These are phyloP conservation scores for Hippophae rhamnoides DNA, from an alignment of 306 rosid genomes.

Conservation along the genomic window DNA sequence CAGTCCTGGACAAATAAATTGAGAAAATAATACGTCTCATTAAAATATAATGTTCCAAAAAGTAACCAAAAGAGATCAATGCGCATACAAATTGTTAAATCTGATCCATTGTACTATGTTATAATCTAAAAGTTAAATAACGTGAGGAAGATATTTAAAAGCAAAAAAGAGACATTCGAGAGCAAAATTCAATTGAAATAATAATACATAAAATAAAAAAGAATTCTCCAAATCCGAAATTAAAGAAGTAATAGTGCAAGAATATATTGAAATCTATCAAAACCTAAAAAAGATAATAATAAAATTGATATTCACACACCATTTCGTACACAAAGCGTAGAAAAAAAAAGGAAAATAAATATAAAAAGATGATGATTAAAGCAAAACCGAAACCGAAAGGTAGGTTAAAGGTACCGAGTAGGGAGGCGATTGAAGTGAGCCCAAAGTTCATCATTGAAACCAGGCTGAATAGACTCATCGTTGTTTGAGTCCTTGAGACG, in stretches of 20 bases:
- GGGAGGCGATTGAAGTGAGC: slow-evolving; percentile 96
- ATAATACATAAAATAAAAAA: background rate
- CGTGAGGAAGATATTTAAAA: background rate
- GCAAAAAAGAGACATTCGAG: background rate
- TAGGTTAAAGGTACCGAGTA: slow-evolving; percentile 49
- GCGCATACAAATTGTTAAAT: slow-evolving; percentile 1
- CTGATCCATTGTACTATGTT: background rate
- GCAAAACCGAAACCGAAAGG: slow-evolving; percentile 5
- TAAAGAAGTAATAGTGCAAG: background rate
- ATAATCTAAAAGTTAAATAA: background rate
- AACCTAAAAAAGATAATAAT: slow-evolving; percentile 1
- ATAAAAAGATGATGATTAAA: background rate
- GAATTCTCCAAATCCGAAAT: background rate
- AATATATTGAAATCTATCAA: slow-evolving; percentile 5
- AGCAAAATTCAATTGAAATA: background rate
- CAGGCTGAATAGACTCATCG: slow-evolving; percentile 59
- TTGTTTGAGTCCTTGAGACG: slow-evolving; percentile 63
- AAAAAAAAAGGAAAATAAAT: no score
- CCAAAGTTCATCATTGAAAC: slow-evolving; percentile 80
- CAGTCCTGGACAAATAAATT: background rate
- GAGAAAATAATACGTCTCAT: background rate
- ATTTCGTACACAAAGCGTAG: no score
- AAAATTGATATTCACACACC: background rate
- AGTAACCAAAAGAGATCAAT: background rate
- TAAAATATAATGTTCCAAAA: background rate